Evolutionary conservation across 2,329 filamentous ascomycete genomes (phyloP).

Genomic region (Xylaria sp.): DNA sequence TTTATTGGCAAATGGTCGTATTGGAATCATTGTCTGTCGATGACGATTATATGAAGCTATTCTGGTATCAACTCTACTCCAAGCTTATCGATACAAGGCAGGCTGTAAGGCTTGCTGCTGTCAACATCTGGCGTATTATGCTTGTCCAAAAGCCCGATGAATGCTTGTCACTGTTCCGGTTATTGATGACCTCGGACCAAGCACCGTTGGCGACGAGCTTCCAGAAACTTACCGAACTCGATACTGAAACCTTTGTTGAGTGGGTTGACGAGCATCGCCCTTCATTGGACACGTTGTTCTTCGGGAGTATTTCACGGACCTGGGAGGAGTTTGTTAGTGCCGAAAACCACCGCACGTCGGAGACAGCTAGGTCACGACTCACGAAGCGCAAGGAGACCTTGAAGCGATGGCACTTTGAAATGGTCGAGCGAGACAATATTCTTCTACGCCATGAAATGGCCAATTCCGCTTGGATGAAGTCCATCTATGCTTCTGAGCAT

Average conservation of each 20-base stretch:
- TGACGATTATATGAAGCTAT: slow-evolving; percentile 78
- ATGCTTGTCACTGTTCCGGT: slow-evolving; percentile 71
- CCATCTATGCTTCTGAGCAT: slow-evolving; percentile 90
- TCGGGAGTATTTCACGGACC: slow-evolving; percentile 74
- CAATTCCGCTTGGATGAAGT: slow-evolving; percentile 90
- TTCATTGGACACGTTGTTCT: slow-evolving; percentile 80
- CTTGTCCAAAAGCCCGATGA: slow-evolving; percentile 91
- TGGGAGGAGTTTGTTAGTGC: slow-evolving; percentile 87
- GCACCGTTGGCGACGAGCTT: slow-evolving; percentile 75
- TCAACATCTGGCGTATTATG: slow-evolving; percentile 87
- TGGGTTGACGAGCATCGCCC: slow-evolving; percentile 86
- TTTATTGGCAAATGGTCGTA: slow-evolving; percentile 95
- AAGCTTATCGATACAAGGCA: slow-evolving; percentile 76
- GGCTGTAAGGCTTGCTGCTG: slow-evolving; percentile 72
- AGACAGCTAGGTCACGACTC: slow-evolving; percentile 71
- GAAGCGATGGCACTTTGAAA: slow-evolving; percentile 76
- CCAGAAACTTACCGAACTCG: slow-evolving; percentile 80
- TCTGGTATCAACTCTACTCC: slow-evolving; percentile 91
- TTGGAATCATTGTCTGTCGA: slow-evolving; percentile 77
- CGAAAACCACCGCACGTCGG: slow-evolving; percentile 80
- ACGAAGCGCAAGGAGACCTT: slow-evolving; percentile 80
- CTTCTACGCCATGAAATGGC: slow-evolving; percentile 83
- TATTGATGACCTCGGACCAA: slow-evolving; percentile 72
- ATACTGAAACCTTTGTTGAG: slow-evolving; percentile 82
- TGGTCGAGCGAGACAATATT: slow-evolving; percentile 68